Evolutionary conservation across 1,284 basidiomycete genomes (phyloP).

Genomic region (Entoloma clypeatum): DNA sequence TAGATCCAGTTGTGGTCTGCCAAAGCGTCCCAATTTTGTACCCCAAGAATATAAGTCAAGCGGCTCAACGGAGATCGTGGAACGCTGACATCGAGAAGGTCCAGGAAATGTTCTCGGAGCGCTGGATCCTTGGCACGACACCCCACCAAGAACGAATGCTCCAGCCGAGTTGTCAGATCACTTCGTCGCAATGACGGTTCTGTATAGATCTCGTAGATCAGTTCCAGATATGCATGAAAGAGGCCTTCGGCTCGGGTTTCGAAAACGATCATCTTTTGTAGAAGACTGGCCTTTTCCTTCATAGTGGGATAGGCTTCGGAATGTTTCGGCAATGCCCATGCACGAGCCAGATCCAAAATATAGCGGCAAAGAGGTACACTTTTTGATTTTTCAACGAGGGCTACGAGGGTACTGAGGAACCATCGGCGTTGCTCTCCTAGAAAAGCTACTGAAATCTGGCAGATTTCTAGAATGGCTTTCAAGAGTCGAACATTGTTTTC

Average conservation of each 20-base stretch:
- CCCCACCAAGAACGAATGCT: conserved; percentile 91
- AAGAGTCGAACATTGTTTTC: conserved; percentile 63
- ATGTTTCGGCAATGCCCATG: conserved; percentile 86
- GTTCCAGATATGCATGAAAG: conserved; percentile 82
- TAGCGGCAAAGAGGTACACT: conserved; percentile 80
- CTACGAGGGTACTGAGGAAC: conserved; percentile 72
- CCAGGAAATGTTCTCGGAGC: conserved; percentile 86
- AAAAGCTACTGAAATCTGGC: conserved; percentile 58
- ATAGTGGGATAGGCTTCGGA: conserved; percentile 85
- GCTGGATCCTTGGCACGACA: conserved; percentile 80
- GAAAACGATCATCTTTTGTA: conserved; percentile 90
- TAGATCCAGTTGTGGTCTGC: conserved; percentile 96
- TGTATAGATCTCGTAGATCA: conserved; percentile 95
- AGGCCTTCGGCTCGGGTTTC: conserved; percentile 76
- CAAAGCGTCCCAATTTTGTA: conserved; percentile 95
- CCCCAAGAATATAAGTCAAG: conserved; percentile 87
- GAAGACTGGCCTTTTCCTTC: conserved; percentile 91
- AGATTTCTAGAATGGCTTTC: conserved; percentile 69
- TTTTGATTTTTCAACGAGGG: conserved; percentile 91
- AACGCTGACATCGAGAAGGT: conserved; percentile 87
- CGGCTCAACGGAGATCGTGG: conserved; percentile 81
- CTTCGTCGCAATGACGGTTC: conserved; percentile 84
- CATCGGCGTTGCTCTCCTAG: conserved; percentile 71
- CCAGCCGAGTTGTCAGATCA: conserved; percentile 91
- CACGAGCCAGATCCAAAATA: conserved; percentile 82